A percentile compares a stretch with the other conserved stretches of the same genome.
Evolutionary conservation across 768 basidiomycete species (phyloP).

Genomic region (Vararia minispora): DNA sequence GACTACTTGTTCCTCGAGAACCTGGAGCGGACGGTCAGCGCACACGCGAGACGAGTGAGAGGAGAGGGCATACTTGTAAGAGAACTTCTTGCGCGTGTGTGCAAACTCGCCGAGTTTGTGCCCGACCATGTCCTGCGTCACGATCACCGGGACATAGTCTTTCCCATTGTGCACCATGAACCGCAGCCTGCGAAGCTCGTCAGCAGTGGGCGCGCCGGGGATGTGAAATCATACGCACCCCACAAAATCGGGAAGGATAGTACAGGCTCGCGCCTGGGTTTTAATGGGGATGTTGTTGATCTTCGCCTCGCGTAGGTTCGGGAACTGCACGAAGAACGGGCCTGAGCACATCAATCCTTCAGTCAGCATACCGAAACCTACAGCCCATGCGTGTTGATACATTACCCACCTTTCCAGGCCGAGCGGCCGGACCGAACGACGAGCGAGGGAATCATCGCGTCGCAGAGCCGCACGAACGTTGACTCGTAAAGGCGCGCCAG

Average conservation of each 20-base stretch:
- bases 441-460: slow-evolving; percentile 58
- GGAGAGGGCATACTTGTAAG: slow-evolving; percentile 79
- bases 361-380: neutral
- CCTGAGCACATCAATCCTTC: slow-evolving; percentile 33
- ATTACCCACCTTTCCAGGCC: slow-evolving; percentile 67
- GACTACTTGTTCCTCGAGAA: slow-evolving; percentile 32
- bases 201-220: neutral
- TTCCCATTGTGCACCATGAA: slow-evolving; percentile 95
- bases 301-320: slow-evolving; percentile 72
- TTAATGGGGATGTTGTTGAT: slow-evolving; percentile 76
- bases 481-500: too few species aligned
- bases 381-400: neutral
- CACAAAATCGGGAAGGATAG: slow-evolving; percentile 91
- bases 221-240: slow-evolving; percentile 44
- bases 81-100: slow-evolving; percentile 79
- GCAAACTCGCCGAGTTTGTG: slow-evolving; percentile 97
- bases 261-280: slow-evolving; percentile 83
- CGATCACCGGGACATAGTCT: slow-evolving; percentile 71
- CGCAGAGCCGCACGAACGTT: too few species aligned
- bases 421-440: slow-evolving; percentile 55
- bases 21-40: slow-evolving; percentile 13
- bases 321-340: slow-evolving; percentile 91
- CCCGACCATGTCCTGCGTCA: slow-evolving; percentile 97
- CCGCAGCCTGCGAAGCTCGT: slow-evolving; percentile 41
- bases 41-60: too few species aligned